Evolutionary conservation across 2,329 filamentous ascomycete genomes (phyloP).

Genomic region (Tricladium varicosporioides): DNA sequence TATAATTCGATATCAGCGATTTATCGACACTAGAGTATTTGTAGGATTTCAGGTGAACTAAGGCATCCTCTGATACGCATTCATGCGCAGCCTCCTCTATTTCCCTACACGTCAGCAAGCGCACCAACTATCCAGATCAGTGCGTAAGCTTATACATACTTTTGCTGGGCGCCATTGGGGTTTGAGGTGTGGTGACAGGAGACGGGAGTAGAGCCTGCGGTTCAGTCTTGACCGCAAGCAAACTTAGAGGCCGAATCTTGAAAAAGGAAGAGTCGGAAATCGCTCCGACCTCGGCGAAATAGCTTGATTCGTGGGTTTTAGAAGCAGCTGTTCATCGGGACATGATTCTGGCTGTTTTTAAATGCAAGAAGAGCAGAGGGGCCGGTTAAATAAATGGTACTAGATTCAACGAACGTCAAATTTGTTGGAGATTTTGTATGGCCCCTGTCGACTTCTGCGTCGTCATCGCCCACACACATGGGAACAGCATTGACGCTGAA

Average conservation of each 20-base stretch:
- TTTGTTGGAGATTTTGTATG: background rate
- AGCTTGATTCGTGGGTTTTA: slow-evolving; percentile 2
- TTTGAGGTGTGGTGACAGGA: slow-evolving; percentile 31
- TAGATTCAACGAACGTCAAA: background rate
- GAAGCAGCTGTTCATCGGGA: slow-evolving; percentile 12
- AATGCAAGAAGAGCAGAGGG: background rate
- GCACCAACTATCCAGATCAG: background rate
- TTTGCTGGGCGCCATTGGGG: slow-evolving; percentile 39
- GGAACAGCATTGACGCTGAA: background rate
- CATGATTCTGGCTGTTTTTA: slow-evolving; percentile 12
- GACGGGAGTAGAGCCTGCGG: slow-evolving; percentile 26
- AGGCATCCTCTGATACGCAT: slow-evolving; percentile 83
- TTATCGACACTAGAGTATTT: slow-evolving; percentile 98
- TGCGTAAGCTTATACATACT: slow-evolving; percentile 27
- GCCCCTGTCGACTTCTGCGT: background rate
- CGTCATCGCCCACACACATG: background rate
- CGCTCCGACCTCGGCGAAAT: slow-evolving; percentile 33
- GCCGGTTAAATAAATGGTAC: background rate
- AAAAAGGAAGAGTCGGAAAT: slow-evolving; percentile 23
- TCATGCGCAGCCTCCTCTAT: slow-evolving; percentile 59
- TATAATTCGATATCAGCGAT: slow-evolving; percentile 88
- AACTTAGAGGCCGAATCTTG: slow-evolving; percentile 29
- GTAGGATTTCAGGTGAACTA: slow-evolving; percentile 90
- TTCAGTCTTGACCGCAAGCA: slow-evolving; percentile 28
- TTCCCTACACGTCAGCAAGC: slow-evolving; percentile 7